Evolutionary conservation across 176 grass and related monocot species (phyloP), one percentile per base, ranked within the genome.

Genomic region (Oryza brachyantha): DNA sequence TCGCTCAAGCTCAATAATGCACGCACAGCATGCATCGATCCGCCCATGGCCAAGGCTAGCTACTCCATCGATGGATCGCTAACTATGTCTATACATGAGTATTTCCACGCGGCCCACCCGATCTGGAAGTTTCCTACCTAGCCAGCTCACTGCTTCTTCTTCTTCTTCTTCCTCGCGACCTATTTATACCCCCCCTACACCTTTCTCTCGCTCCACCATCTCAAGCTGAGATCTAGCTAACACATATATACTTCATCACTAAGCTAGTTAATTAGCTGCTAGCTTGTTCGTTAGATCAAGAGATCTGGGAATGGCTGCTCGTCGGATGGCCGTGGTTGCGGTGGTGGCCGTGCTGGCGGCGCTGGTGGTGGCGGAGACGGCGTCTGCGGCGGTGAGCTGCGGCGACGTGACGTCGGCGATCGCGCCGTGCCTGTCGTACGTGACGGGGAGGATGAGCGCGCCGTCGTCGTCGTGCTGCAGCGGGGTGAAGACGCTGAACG

Each of bases 361-460:
- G 32, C 29, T 84, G 19, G 64, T 68, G 16, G 57, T 40, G 24
- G 62, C 78, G 13, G 79, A 71, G 19, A 64, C 10, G 4, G 13
- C 70, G 6, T 34, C 64, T 19, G 82, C 58, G 16, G 75, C 76
- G 3, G 66, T 87, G 10, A 77, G 39, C 46, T 91, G 88, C 72
- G 6, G 64, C 1, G 48, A 94, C 6, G 88, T 94, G 75, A 65
- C 82, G 4, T 84, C 83, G 17, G 8, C 75, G 2, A 41, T 91
- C 27, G 35, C 72, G 59, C 86, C 88, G 27, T 94, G 88, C 76
- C 17, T 86, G 21, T 12, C 50, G 11, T 94, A 94, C 54, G 74
- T 72, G 32, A 82, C 40, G 43, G 68, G 57, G 4, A 66, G 43
- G 10, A 11, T 39, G 10, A 0, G 76, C 5, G 2, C 78, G 0